Base-by-base conservation (phyloP, 2,329 filamentous ascomycete genomes). In the Colletotrichum godetiae region DNA sequence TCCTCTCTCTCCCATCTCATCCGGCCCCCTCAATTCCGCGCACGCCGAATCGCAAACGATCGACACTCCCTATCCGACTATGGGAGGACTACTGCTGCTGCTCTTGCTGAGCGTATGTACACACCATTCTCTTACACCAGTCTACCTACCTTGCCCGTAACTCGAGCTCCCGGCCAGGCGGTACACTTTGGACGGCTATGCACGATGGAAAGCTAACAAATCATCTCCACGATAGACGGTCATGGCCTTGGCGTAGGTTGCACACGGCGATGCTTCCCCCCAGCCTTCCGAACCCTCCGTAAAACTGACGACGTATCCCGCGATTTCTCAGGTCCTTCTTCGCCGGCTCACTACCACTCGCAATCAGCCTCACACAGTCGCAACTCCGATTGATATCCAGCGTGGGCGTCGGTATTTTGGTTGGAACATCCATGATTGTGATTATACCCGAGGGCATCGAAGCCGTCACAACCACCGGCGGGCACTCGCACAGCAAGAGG, bases 371-470 rank as follows among this genome's bases (percentile, higher is more conserved):
- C 31, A 96, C 95, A 35, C 92, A 93, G 73, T 94, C 95, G 56
- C 95, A 98, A 82, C 86, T 98, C 70, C 93, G 96, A 80, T 86
- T 98, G 62, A 94, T 98, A 80, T 97, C 96, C 27, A 95, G 95
- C 70, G 90, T 98, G 81, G 97, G 97, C 66, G 95, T 98, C 82
- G 97, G 97, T 57, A 93, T 99, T 64, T 87, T 99, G 10, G 95
- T 99, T 19, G 97, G 97, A 46, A 98, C 97, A 33, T 96, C 96
- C 1, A 89, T 99, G 76, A 96, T 98, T 76, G 95, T 99, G 37
- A 98, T 99, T 80, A 98, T 99, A 78, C 97, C 97, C 0, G 97
- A 99, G 83, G 97, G 97, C 49, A 92, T 98, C 73, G 95, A 98
- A 81, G 96, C 97, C 3, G 89, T 98, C 70, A 94, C 97, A 77